Percentiles rank a stretch among this genome's conserved stretches.
phyloP scores from a whole-genome alignment of 768 basidiomycete genomes.

The Russula griseocarnosa region DNA sequence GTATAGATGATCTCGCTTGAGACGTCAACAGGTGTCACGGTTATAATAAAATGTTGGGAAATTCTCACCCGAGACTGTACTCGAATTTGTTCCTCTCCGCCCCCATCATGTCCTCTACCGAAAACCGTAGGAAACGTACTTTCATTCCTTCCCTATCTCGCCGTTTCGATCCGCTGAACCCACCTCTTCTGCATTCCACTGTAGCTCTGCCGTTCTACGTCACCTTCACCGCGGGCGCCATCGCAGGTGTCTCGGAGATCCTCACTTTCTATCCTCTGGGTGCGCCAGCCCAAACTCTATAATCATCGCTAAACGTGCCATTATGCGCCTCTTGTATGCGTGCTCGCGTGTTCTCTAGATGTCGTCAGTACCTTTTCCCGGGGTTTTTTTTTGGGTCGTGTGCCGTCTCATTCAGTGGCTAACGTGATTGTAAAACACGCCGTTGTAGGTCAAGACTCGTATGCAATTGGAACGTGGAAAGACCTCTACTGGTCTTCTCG shows the following conservation, averaged over 20 bases:
- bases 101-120: conserved; percentile 13
- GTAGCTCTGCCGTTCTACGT: conserved; percentile 82
- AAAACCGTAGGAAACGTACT: conserved; percentile 24
- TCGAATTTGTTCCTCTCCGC: background rate
- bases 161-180: background rate
- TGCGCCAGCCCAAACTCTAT: conserved; percentile 38
- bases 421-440: background rate
- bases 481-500: conserved; percentile 68
- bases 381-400: conserved; percentile 4
- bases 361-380: conserved; percentile 57
- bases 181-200: background rate
- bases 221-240: conserved; percentile 93
- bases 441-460: conserved; percentile 85
- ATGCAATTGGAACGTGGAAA: conserved; percentile 95
- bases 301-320: conserved; percentile 1
- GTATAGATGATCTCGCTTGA: background rate
- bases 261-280: conserved; percentile 87
- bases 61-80: background rate
- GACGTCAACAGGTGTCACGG: background rate
- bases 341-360: conserved; percentile 46
- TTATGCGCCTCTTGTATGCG: background rate
- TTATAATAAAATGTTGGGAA: background rate
- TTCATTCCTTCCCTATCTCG: background rate
- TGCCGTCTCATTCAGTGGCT: background rate
- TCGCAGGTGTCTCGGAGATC: conserved; percentile 86